Base-by-base conservation (phyloP, 768 basidiomycete species). In the Xerocomus brunneocitrinus region DNA sequence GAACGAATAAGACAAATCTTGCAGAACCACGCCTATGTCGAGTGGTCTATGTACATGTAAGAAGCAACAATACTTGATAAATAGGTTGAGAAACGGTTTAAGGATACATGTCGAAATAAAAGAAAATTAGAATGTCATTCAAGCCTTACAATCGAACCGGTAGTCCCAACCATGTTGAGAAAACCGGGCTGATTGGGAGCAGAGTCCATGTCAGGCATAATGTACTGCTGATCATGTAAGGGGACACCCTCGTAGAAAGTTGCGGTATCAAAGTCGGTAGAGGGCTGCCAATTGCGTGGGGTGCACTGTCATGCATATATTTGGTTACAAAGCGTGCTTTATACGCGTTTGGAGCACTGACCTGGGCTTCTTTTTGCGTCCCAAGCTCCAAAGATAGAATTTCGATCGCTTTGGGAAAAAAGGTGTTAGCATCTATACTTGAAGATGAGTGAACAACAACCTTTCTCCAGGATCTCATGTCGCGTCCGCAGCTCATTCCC, bases 391-490 rank as follows among this genome's bases (percentile, higher is more conserved):
- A 12, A 5, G 36, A 24, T 19, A 62, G 56, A 5, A 64, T 42
- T 1, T 44, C 43, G 14, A 34, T 65, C 5, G 44, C 62, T 63
- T 42, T 30, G 2, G 8, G 12, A 4, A 19, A 19, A 19, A 43
- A 27, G 4, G 14, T 31, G 24, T 62, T 13, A 63, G 45, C 13
- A 16, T 8, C 4, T 8, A 32, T 12, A 4, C 5, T 19, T 6
- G 19, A 44, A 14, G 14, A 25, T 14, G 14, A 14, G 25, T 4
- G 30, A 12, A 42, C 8, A 2, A 19, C 24, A 30, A 63, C 65
- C 62, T 60, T 55, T 60, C 6, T 3, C 52, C 13, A 67, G 44
- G 43, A 50, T 49, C 10, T 67, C 67, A 3, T 59, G 36, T 3
- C 66, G 62, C 10, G 54, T 67, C 9, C 34, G 49, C 2, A 24